These are phyloP conservation scores for Anthracocystis setariae DNA, from an alignment of 1,284 basidiomycete genomes.

Conservation along the genomic window DNA sequence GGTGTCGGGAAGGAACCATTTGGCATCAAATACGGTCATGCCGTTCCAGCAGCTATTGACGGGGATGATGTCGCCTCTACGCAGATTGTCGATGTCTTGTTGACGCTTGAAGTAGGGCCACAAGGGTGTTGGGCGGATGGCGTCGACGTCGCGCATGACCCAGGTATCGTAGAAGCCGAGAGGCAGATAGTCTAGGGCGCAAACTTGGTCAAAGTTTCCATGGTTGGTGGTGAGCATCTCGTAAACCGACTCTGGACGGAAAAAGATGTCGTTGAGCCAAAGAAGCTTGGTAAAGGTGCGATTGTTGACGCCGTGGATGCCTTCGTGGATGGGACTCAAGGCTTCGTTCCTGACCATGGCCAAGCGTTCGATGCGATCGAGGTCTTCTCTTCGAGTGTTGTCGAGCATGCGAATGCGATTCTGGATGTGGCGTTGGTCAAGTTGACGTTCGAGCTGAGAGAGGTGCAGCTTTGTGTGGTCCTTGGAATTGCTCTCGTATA, in stretches of 20 bases:
- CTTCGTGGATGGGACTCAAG: slow-evolving; percentile 40
- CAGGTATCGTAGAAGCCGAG: slow-evolving; percentile 71
- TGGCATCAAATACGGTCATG: slow-evolving; percentile 71
- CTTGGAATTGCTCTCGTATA: slow-evolving; percentile 72
- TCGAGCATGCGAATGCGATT: slow-evolving; percentile 39
- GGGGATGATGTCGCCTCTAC: slow-evolving; percentile 61
- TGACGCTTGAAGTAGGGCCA: slow-evolving; percentile 73
- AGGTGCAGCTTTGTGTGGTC: slow-evolving; percentile 71
- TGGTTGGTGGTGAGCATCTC: slow-evolving; percentile 71
- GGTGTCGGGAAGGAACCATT: slow-evolving; percentile 67
- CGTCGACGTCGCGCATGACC: slow-evolving; percentile 48
- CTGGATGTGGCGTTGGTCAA: slow-evolving; percentile 53
- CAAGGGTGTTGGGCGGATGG: slow-evolving; percentile 64
- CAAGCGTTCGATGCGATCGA: slow-evolving; percentile 51
- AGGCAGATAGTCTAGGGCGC: slow-evolving; percentile 72
- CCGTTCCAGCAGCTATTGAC: slow-evolving; percentile 76
- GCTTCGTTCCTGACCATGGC: slow-evolving; percentile 54
- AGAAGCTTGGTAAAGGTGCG: slow-evolving; percentile 46
- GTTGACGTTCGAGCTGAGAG: slow-evolving; percentile 64
- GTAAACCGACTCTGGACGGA: slow-evolving; percentile 54
- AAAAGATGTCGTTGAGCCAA: slow-evolving; percentile 57
- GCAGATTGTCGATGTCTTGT: slow-evolving; percentile 68
- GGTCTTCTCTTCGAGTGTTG: slow-evolving; percentile 27
- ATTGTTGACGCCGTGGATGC: slow-evolving; percentile 20
- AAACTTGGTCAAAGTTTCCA: slow-evolving; percentile 73